Evolutionary conservation across 176 grass and related monocot species (phyloP).

Genomic region (Ensete glaucum): DNA sequence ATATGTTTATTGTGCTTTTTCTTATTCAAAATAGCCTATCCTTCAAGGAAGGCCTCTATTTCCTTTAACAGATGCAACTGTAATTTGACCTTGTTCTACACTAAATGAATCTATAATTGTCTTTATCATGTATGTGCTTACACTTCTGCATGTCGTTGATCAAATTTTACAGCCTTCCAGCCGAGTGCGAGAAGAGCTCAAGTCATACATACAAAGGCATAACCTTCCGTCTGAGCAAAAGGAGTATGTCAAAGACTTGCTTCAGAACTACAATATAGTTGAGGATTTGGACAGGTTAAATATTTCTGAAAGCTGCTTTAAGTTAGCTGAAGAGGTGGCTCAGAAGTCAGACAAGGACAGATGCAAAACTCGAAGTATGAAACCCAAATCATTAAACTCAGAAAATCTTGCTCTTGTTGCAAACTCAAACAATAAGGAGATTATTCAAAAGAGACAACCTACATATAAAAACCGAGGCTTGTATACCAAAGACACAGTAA

Average conservation of each 20-base stretch:
- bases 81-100: too few relatives aligned
- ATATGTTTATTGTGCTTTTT: background rate
- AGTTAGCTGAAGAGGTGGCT: slow-evolving; percentile 17
- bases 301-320: slow-evolving; percentile 29
- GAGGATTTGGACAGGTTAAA: slow-evolving; percentile 73
- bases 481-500: slow-evolving; percentile 23
- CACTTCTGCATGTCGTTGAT: background rate
- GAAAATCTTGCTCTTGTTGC: slow-evolving; percentile 13
- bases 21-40: background rate
- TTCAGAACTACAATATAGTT: slow-evolving; percentile 56
- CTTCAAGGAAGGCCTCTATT: too few relatives aligned
- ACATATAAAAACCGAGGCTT: slow-evolving; percentile 41
- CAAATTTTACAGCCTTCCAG: slow-evolving; percentile 44
- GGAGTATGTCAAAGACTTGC: slow-evolving; percentile 45
- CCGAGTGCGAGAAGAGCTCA: slow-evolving; percentile 74
- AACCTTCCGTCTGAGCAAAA: slow-evolving; percentile 40
- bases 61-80: too few relatives aligned
- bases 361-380: slow-evolving; percentile 44
- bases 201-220: slow-evolving; percentile 49
- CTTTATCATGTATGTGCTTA: background rate
- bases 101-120: background rate
- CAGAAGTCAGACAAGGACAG: slow-evolving; percentile 44
- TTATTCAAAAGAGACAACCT: slow-evolving; percentile 36
- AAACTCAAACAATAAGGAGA: slow-evolving; percentile 32
- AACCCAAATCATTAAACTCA: slow-evolving; percentile 56